Percentiles rank a stretch among this genome's conserved stretches.
Conservation (phyloP, 2,329 filamentous ascomycete genomes). For the Fusarium nelsonii region DNA sequence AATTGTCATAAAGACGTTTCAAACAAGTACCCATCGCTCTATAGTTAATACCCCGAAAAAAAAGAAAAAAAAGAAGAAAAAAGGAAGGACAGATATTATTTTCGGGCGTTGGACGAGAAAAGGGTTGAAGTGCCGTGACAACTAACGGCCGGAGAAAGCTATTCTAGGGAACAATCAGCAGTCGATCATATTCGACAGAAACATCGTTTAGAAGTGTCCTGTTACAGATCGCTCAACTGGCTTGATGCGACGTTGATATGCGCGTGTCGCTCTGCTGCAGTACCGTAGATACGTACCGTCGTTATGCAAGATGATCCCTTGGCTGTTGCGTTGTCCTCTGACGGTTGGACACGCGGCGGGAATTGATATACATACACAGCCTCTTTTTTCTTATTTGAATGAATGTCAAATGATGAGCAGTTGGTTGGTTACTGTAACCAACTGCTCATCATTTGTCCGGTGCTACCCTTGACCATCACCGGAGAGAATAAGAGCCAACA, state of each 20-base stretch:
- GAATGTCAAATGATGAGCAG: constrained; percentile 1
- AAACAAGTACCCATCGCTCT: neutral
- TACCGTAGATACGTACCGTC: neutral
- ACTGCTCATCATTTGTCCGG: neutral
- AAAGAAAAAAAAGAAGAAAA: constrained; percentile 11
- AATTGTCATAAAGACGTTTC: constrained; percentile 9
- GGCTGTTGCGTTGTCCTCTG: constrained; percentile 24
- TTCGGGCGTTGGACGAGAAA: constrained; percentile 14
- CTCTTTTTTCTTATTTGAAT: constrained; percentile 3
- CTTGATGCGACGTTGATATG: constrained; percentile 28
- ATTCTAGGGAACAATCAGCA: constrained; percentile 28
- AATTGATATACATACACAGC: constrained; percentile 19
- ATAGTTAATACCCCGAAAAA: neutral
- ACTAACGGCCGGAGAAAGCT: constrained; percentile 11
- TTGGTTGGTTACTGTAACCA: constrained; percentile 11
- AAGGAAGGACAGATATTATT: neutral
- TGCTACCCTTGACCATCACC: constrained; percentile 20
- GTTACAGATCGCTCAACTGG: neutral
- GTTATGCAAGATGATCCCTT: constrained; percentile 30
- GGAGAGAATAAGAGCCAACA: constrained; percentile 14
- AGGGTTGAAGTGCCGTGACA: constrained; percentile 19
- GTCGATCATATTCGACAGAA: constrained; percentile 19
- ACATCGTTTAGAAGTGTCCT: constrained; percentile 14
- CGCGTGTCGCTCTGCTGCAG: constrained; percentile 1
- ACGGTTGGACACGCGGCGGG: constrained; percentile 34